Conservation (phyloP, 2,329 filamentous ascomycete species). For the Biscogniauxia mediterranea region DNA sequence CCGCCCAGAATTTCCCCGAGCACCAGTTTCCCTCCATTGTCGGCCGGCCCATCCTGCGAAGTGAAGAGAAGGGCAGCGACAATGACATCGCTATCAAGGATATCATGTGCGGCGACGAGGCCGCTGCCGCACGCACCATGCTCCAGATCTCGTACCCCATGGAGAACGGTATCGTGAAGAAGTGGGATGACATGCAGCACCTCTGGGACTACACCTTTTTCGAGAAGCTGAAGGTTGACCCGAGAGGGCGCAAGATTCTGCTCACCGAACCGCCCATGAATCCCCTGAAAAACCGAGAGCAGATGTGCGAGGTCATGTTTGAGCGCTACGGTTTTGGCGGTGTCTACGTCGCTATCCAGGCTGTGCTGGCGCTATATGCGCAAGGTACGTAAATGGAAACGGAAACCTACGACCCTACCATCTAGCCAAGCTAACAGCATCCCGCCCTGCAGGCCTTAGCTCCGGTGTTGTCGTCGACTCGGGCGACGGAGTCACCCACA, state of each 20-base stretch:
- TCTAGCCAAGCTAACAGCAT: background rate
- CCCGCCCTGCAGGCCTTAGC: conserved; percentile 61
- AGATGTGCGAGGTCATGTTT: conserved; percentile 99
- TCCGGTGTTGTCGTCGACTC: conserved; percentile 98
- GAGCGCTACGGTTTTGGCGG: conserved; percentile 94
- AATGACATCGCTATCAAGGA: conserved; percentile 82
- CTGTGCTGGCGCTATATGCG: conserved; percentile 91
- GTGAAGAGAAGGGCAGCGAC: conserved; percentile 73
- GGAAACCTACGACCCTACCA: background rate
- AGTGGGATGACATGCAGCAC: conserved; percentile 99
- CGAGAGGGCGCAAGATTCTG: conserved; percentile 91
- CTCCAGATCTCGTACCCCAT: conserved; percentile 98
- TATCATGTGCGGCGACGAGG: conserved; percentile 99
- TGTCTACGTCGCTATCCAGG: conserved; percentile 97
- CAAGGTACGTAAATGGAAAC: conserved; percentile 65
- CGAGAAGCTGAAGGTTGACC: conserved; percentile 94
- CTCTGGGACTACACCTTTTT: conserved; percentile 99
- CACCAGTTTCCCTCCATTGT: conserved; percentile 98
- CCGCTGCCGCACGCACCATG: conserved; percentile 92
- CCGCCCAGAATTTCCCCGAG: conserved; percentile 98
- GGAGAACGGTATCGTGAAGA: conserved; percentile 99
- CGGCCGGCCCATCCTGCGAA: conserved; percentile 93
- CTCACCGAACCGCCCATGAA: conserved; percentile 98
- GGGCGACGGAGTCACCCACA: conserved; percentile 96
- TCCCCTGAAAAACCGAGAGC: conserved; percentile 91